Evolutionary conservation across 176 grass and related monocot genomes (phyloP).

Genomic region (Zoysia pacifica): DNA sequence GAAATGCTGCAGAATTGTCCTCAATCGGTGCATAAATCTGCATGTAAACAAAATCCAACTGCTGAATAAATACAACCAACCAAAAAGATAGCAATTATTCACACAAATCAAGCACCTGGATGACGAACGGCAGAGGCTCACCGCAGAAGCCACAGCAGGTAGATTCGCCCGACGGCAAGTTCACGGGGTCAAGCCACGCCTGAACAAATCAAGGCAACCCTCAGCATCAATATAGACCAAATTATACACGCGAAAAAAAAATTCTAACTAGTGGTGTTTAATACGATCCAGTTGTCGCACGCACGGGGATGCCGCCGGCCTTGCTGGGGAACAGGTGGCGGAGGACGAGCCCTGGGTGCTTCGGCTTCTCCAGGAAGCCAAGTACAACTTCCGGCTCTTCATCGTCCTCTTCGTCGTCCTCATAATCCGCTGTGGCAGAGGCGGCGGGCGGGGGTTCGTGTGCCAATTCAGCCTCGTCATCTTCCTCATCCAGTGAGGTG

Average conservation of each 20-base stretch:
- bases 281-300: not conserved
- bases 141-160: slow-evolving; percentile 67
- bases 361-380: slow-evolving; percentile 64
- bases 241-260: not conserved
- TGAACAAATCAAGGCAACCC: slow-evolving; percentile 27
- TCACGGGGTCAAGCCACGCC: slow-evolving; percentile 83
- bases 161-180: slow-evolving; percentile 56
- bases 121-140: slow-evolving; percentile 78
- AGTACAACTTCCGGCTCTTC: slow-evolving; percentile 55
- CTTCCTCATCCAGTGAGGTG: slow-evolving; percentile 52
- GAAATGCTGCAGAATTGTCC: slow-evolving; percentile 63
- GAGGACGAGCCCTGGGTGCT: slow-evolving; percentile 57
- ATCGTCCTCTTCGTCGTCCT: slow-evolving; percentile 55
- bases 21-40: slow-evolving; percentile 74
- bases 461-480: slow-evolving; percentile 26
- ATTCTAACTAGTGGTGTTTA: not conserved
- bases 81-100: not conserved
- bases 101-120: slow-evolving; percentile 58
- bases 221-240: not conserved
- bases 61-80: not conserved
- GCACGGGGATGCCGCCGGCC: slow-evolving; percentile 67
- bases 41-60: not conserved
- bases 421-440: not conserved
- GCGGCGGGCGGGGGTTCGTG: not conserved
- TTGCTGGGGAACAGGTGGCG: slow-evolving; percentile 84